Evolutionary conservation across 805 yeast genomes (phyloP).

Genomic region (Saccharomyces cerevisiae): DNA sequence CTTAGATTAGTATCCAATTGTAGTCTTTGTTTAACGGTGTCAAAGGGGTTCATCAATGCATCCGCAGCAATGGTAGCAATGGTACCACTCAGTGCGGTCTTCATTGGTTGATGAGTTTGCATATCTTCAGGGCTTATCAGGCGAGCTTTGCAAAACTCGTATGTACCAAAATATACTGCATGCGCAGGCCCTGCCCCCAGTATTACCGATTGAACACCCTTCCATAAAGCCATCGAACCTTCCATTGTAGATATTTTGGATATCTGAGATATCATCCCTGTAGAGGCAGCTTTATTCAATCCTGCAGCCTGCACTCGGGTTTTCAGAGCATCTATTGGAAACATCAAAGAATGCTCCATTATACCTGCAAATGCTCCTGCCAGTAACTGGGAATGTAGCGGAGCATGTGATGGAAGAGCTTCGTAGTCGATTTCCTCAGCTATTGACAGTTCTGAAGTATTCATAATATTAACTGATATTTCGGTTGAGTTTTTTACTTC

Average conservation of each 20-base stretch:
- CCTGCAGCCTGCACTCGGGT: constrained; percentile 72
- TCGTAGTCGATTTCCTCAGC: constrained; percentile 73
- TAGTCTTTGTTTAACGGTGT: constrained; percentile 91
- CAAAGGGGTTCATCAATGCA: constrained; percentile 96
- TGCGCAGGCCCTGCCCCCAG: constrained; percentile 99
- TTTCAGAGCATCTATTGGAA: constrained; percentile 91
- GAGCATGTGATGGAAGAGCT: constrained; percentile 79
- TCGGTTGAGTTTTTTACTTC: neutral
- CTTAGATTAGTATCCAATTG: constrained; percentile 40
- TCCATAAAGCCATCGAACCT: constrained; percentile 84
- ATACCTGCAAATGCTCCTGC: constrained; percentile 99
- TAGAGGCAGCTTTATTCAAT: constrained; percentile 26
- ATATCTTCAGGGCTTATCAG: constrained; percentile 30
- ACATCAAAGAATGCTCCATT: constrained; percentile 97
- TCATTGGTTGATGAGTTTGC: constrained; percentile 55
- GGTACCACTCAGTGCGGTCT: constrained; percentile 82
- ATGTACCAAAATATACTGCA: constrained; percentile 92
- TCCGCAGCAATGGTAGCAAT: constrained; percentile 90
- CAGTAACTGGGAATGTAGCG: constrained; percentile 67
- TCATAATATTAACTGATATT: neutral
- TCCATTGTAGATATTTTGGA: constrained; percentile 74
- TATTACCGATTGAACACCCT: constrained; percentile 86
- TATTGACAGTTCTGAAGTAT: constrained; percentile 4
- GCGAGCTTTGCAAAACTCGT: constrained; percentile 55
- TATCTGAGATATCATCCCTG: constrained; percentile 52